Base-by-base conservation (phyloP, 257 asterid genomes). In the Solanum ossicruentum region DNA sequence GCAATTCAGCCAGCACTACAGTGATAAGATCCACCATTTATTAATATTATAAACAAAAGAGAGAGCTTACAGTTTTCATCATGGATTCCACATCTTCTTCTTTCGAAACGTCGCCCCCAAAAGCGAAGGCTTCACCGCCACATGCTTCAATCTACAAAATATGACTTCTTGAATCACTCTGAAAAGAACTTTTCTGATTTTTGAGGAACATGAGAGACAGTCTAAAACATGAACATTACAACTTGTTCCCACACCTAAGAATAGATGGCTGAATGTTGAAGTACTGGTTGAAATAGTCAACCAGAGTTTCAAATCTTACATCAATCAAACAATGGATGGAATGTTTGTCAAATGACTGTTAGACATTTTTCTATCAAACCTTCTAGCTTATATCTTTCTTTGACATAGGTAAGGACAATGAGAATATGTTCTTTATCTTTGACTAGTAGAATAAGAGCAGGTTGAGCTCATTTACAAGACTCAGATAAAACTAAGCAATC, bases 101-200 rank as follows among this genome's bases (percentile, higher is more conserved):
- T 91, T 96, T 96, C 16, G 98, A 93, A 84, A 96, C 98, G 89
- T 96, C 99, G 84, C 98, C 99, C 81, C 98, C 97, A 84, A 93
- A 96, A 71, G 95, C 88, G 84, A 96, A 87, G 83, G 98, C 99
- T 90, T 94, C 93, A 66, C 98, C 98, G 51, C 99, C 98, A 80
- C 89, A 71, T 15, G 93, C 94, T 93, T 94, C 97, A 75, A 97
- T 94, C 99, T 97, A 92, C 90, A 78, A 78, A 78, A 51, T 51
- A 52, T 32, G 43, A 21, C 6, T 7, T 66, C 73, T 32, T 28
- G 21, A 66, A 66, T 66, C 73, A 66, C 73, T 66, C 73, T 15
- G 73, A 66, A 66, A 66, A 66, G n/a, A 71, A 20, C 80, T 71
- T 43, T 70, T 10, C 79, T 6, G 43, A 36, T 71, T n/a, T 71